Evolutionary conservation across 169 alveolate species (phyloP).

Genomic region (Eimeria tenella): DNA sequence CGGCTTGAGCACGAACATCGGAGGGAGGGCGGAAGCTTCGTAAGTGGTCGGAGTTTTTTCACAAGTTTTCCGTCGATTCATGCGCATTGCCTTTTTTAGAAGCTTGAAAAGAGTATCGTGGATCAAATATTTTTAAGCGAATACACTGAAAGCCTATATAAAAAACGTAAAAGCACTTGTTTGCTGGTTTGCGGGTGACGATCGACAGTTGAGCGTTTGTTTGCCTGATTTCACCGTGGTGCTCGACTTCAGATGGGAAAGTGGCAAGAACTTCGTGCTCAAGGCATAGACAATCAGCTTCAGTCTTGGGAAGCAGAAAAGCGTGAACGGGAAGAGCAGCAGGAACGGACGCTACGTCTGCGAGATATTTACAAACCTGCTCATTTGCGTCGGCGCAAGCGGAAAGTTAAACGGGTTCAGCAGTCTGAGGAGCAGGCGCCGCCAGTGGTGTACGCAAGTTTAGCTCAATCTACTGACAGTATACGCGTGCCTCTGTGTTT

Average conservation of each 20-base stretch:
- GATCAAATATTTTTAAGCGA: neutral
- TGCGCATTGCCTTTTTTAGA: neutral
- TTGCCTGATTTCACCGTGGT: neutral
- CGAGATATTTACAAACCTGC: constrained; percentile 69
- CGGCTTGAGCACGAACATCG: constrained; percentile 31
- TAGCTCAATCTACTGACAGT: neutral
- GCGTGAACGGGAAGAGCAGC: constrained; percentile 38
- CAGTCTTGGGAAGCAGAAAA: constrained; percentile 53
- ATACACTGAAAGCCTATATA: neutral
- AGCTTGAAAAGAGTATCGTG: neutral
- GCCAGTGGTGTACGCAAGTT: constrained; percentile 31
- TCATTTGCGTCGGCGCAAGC: constrained; percentile 60
- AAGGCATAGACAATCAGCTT: constrained; percentile 50
- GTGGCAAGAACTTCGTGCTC: constrained; percentile 21
- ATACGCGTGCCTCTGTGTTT: neutral
- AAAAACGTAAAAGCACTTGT: neutral
- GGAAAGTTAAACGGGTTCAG: constrained; percentile 53
- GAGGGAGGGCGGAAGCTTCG: constrained; percentile 3
- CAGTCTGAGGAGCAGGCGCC: constrained; percentile 65
- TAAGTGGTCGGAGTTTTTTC: neutral
- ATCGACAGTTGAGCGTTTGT: neutral
- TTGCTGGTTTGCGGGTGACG: neutral
- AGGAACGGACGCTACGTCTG: constrained; percentile 33
- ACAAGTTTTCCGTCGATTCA: neutral
- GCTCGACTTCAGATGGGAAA: constrained; percentile 18